Evolutionary conservation across 2,329 filamentous ascomycete genomes (phyloP), one percentile per base, ranked within the genome.

Genomic region (Aspergillus unguis): DNA sequence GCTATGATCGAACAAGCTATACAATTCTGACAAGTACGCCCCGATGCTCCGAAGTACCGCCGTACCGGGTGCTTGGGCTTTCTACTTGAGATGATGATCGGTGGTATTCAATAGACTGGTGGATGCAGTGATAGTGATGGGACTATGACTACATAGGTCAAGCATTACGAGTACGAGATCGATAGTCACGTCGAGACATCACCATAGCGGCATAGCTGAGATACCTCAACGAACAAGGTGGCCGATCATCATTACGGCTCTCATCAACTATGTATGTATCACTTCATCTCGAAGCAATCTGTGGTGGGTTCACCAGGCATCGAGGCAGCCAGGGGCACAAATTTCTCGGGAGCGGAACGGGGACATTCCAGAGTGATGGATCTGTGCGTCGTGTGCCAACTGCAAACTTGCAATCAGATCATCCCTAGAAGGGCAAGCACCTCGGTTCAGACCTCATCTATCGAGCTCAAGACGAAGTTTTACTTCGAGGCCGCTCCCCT

Each of bases 201-300:
- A 38, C 36, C 36, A 32, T 23, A 38, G 36, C 36, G 25, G 17
- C 27, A n/a, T 23, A 6, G 36, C 11, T 23, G 23, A 38, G 36
- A 25, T 23, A 38, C 45, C 35, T 33, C 42, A 33, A 43, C 44
- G 17, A 51, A 53, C 55, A 59, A 52, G 53, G 51, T 52, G 47
- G 54, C 44, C 53, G 58, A 62, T 62, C 59, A 46, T 59, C 55
- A 59, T 60, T 55, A 44, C 17, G 17, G 17, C 17, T 17, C 17
- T 17, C 17, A 17, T 7, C 11, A 11, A 33, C 32, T 33, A 7
- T 11, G 32, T 11, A 8, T 8, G 32, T 11, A 11, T 8, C 32
- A 8, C 11, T 33, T 7, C 32, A 11, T 8, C 32, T 38, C 29
- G 28, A n/a, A 17, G 41, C 9, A 17, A 17, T 27, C 41, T 44